Conservation (phyloP, 805 yeast species). For the Candida easanensis region DNA sequence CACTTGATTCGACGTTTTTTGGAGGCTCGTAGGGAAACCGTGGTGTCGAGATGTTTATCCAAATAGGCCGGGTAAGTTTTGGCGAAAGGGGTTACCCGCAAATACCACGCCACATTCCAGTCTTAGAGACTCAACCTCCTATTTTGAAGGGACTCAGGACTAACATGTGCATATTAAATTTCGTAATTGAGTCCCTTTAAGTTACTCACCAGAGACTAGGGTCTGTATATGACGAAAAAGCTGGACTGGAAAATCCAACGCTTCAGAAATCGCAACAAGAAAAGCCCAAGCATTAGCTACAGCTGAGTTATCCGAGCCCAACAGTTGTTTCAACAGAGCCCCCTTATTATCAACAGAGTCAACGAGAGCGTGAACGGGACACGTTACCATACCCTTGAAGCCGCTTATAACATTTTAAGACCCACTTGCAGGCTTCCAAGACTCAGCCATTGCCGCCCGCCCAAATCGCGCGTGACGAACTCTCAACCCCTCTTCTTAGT, state of each 20-base stretch:
- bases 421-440: too few relatives aligned
- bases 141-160: neutral
- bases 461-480: slow-evolving; percentile 1
- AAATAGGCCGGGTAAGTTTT: neutral
- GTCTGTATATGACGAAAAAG: too few relatives aligned
- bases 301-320: neutral
- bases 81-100: neutral
- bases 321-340: neutral
- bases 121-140: neutral
- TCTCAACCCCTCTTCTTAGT: neutral
- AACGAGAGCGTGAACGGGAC: too few relatives aligned
- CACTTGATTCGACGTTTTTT: neutral
- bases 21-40: neutral
- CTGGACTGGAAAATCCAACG: too few relatives aligned
- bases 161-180: too few relatives aligned
- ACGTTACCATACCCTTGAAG: too few relatives aligned
- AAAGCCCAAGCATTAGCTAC: neutral
- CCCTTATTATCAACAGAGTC: too few relatives aligned
- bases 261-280: neutral
- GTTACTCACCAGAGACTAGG: too few relatives aligned
- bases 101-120: neutral
- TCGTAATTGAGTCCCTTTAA: too few relatives aligned
- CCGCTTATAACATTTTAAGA: too few relatives aligned
- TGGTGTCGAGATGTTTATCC: neutral
- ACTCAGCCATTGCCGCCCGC: slow-evolving; percentile 1